These are phyloP conservation scores for Colletotrichum siamense DNA, from an alignment of 2,329 filamentous ascomycete species.

Conservation along the genomic window DNA sequence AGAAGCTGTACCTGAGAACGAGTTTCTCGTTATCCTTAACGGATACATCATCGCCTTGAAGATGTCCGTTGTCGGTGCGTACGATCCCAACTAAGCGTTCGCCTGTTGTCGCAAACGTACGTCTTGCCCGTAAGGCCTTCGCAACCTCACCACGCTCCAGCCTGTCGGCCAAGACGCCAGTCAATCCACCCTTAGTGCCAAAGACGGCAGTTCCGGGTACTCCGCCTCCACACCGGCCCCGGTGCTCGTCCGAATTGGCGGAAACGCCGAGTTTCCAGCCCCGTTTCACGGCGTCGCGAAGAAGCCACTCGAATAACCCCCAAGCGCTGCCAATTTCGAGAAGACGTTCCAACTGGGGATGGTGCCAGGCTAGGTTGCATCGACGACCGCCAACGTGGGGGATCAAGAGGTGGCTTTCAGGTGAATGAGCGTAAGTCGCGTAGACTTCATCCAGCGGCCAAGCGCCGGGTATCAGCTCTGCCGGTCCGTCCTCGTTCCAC, in stretches of 20 bases:
- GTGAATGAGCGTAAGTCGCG: constrained; percentile 37
- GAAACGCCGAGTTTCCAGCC: constrained; percentile 39
- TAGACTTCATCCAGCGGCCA: constrained; percentile 43
- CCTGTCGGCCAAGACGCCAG: constrained; percentile 28
- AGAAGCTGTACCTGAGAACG: constrained; percentile 28
- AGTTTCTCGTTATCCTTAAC: neutral
- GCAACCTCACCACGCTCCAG: constrained; percentile 19
- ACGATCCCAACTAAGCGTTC: constrained; percentile 32
- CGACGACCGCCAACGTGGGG: constrained; percentile 40
- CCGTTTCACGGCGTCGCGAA: constrained; percentile 32
- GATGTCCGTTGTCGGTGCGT: constrained; percentile 10
- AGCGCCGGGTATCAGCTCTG: constrained; percentile 33
- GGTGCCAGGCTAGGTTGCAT: constrained; percentile 40
- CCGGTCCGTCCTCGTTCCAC: constrained; percentile 39
- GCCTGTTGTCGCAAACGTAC: constrained; percentile 36
- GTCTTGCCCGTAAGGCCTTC: constrained; percentile 27
- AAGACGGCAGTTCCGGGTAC: constrained; percentile 39
- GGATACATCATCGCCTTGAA: constrained; percentile 31
- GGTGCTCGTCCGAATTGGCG: constrained; percentile 40
- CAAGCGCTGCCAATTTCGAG: constrained; percentile 40
- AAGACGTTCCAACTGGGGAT: constrained; percentile 37
- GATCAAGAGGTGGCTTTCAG: constrained; percentile 36
- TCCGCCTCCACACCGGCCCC: constrained; percentile 38
- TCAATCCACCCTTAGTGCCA: constrained; percentile 32
- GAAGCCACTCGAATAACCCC: constrained; percentile 39